Conservation (phyloP, 495 filamentous ascomycete species). For the Aspergillus bertholletiae region DNA sequence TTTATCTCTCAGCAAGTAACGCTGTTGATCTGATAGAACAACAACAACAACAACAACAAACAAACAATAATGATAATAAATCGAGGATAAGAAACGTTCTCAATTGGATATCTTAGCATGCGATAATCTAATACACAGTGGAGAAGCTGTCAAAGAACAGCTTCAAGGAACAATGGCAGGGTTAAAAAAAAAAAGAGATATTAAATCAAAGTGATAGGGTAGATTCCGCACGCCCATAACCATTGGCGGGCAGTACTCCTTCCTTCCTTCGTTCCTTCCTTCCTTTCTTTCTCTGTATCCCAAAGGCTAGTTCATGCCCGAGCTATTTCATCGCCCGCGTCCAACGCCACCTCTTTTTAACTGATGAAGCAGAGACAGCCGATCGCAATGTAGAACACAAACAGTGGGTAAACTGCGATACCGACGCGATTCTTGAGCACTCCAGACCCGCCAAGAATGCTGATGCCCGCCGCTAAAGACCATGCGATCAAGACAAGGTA, state of each 20-base stretch:
- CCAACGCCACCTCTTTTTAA: constrained; percentile 33
- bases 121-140: neutral
- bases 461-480: constrained; percentile 92
- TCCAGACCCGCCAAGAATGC: constrained; percentile 91
- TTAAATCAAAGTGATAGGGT: too few species aligned
- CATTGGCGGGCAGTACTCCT: neutral
- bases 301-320: neutral
- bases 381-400: constrained; percentile 92
- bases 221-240: neutral
- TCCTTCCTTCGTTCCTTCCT: too few species aligned
- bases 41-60: too few species aligned
- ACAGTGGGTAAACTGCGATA: constrained; percentile 89
- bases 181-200: neutral
- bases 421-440: constrained; percentile 93
- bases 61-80: neutral
- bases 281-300: neutral
- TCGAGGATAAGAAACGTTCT: neutral
- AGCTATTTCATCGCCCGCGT: neutral
- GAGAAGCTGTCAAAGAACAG: too few species aligned
- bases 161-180: neutral
- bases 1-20: too few species aligned
- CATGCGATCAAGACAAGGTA: constrained; percentile 84
- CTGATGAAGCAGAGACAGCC: constrained; percentile 97
- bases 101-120: neutral
- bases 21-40: too few species aligned